Conservation (phyloP, 2,329 filamentous ascomycete species). For the Fusarium sp. region DNA sequence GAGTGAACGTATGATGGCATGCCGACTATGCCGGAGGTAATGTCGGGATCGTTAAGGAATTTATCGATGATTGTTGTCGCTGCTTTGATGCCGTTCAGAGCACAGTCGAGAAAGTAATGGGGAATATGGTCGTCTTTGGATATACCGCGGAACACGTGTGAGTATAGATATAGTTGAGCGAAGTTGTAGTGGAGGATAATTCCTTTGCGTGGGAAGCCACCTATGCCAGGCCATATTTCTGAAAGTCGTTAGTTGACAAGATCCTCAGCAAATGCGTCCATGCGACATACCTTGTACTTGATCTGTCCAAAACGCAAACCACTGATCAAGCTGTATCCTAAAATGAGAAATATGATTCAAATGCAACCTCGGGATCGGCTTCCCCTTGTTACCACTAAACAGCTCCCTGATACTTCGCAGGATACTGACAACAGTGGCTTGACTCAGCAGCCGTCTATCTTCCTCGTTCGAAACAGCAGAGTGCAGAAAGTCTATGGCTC, state of each 20-base stretch:
- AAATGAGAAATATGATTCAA: constrained; percentile 59
- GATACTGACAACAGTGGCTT: constrained; percentile 69
- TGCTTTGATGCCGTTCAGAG: constrained; percentile 51
- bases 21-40: constrained; percentile 55
- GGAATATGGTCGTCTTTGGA: constrained; percentile 50
- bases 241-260: background rate
- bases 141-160: constrained; percentile 56
- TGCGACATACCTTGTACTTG: constrained; percentile 47
- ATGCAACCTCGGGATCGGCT: constrained; percentile 64
- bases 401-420: constrained; percentile 66
- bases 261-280: rapidly evolving
- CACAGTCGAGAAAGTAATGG: constrained; percentile 52
- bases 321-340: constrained; percentile 53
- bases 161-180: constrained; percentile 57
- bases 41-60: constrained; percentile 56
- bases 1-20: constrained; percentile 65
- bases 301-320: constrained; percentile 54
- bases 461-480: constrained; percentile 63
- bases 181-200: constrained; percentile 57
- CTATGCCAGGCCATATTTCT: constrained; percentile 55
- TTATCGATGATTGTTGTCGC: constrained; percentile 59
- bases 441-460: constrained; percentile 68
- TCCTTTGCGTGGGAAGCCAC: constrained; percentile 56
- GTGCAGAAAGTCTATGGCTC: constrained; percentile 66
- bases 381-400: constrained; percentile 68